Evolutionary conservation across 257 asterid genomes (phyloP).

Genomic region (Misopates orontium): DNA sequence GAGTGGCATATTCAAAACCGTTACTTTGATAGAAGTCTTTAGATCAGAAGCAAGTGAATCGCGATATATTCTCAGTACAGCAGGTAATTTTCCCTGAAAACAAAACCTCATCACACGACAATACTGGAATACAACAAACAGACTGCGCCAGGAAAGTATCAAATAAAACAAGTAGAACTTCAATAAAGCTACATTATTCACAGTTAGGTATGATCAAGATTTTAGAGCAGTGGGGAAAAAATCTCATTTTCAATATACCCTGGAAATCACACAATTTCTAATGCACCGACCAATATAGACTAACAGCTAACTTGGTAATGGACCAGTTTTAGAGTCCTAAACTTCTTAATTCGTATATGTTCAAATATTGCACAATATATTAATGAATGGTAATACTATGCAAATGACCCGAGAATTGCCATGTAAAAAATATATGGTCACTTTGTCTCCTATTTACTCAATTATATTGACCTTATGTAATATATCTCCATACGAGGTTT

Average conservation of each 20-base stretch:
- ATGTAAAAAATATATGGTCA: neutral
- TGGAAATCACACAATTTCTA: constrained; percentile 16
- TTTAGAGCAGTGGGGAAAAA: neutral
- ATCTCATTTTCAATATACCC: neutral
- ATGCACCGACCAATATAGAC: constrained; percentile 12
- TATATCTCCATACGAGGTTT: neutral
- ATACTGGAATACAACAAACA: constrained; percentile 21
- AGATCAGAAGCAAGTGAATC: constrained; percentile 87
- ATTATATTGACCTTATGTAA: neutral
- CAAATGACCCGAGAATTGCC: neutral
- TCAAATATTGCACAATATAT: neutral
- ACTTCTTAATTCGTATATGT: neutral
- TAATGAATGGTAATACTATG: neutral
- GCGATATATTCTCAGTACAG: constrained; percentile 88
- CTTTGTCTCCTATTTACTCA: constrained; percentile 4
- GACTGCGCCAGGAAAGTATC: too few species aligned
- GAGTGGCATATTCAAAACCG: constrained; percentile 76
- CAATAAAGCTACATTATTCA: neutral
- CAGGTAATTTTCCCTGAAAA: constrained; percentile 90
- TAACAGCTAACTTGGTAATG: constrained; percentile 4
- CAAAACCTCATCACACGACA: constrained; percentile 23
- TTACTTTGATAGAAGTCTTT: constrained; percentile 79
- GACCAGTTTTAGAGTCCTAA: too few species aligned
- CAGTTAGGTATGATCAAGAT: neutral
- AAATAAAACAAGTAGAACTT: too few species aligned